A percentile compares a stretch with the other conserved stretches of the same genome.
Conservation (phyloP, 2,329 filamentous ascomycete genomes). For the Cladosporium sp. region DNA sequence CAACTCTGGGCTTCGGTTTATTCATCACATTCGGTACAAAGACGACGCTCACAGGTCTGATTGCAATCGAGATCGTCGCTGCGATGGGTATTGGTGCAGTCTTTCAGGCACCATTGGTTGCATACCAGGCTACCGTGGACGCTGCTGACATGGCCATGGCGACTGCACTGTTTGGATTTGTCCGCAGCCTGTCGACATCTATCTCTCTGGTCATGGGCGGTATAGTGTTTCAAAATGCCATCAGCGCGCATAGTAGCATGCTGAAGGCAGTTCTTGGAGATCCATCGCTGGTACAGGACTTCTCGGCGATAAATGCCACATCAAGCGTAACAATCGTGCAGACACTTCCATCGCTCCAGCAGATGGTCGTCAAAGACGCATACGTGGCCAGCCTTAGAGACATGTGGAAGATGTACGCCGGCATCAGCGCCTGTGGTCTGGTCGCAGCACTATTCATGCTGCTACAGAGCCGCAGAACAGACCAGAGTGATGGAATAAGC, state of each 20-base stretch:
- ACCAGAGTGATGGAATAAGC: too few relatives aligned
- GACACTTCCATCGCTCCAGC: not conserved
- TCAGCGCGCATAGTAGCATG: constrained; percentile 17
- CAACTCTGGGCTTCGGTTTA: constrained; percentile 36
- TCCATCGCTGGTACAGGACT: not conserved
- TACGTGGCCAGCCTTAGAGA: constrained; percentile 48
- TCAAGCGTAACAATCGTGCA: not conserved
- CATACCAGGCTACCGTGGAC: constrained; percentile 60
- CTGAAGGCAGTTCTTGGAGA: not conserved
- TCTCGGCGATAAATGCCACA: not conserved
- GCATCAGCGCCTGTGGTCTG: constrained; percentile 39
- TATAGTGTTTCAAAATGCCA: constrained; percentile 68
- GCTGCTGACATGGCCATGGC: constrained; percentile 62
- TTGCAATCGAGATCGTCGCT: constrained; percentile 56
- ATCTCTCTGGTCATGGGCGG: constrained; percentile 68
- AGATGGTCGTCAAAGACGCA: constrained; percentile 30
- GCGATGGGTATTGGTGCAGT: constrained; percentile 63
- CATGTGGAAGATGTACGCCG: constrained; percentile 48
- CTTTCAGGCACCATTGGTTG: constrained; percentile 66
- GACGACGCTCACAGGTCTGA: constrained; percentile 34
- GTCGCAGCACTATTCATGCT: constrained; percentile 41
- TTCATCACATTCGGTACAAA: constrained; percentile 34
- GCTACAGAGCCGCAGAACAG: too few relatives aligned
- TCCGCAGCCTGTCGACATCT: constrained; percentile 64
- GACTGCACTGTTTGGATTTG: constrained; percentile 63